Conservation (phyloP, 441 rosid genomes). For the Macaranga tanarius region DNA sequence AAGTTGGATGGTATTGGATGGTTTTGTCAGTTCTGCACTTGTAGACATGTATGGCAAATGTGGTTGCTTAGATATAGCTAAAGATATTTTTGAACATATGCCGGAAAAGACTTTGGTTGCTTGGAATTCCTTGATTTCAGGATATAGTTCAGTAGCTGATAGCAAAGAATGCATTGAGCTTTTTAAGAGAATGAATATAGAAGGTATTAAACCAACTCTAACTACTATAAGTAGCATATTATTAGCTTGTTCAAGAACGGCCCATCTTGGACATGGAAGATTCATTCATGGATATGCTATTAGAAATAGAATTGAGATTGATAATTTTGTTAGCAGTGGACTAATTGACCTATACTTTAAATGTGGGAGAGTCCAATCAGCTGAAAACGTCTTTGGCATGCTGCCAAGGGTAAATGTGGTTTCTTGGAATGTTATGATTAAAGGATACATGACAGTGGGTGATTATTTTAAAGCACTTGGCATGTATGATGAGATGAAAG, state of each 20-base stretch:
- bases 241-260: slow-evolving; percentile 61
- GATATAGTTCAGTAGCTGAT: slow-evolving; percentile 46
- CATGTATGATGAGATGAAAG: slow-evolving; percentile 42
- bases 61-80: slow-evolving; percentile 54
- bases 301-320: slow-evolving; percentile 39
- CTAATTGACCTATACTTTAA: slow-evolving; percentile 66
- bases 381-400: slow-evolving; percentile 47
- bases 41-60: slow-evolving; percentile 72
- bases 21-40: slow-evolving; percentile 61
- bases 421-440: slow-evolving; percentile 71
- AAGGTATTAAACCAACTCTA: slow-evolving; percentile 47
- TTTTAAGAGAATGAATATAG: slow-evolving; percentile 50
- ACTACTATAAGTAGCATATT: slow-evolving; percentile 57
- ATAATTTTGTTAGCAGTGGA: slow-evolving; percentile 38
- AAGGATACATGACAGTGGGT: slow-evolving; percentile 54
- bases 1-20: slow-evolving; percentile 41
- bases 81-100: slow-evolving; percentile 48
- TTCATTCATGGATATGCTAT: slow-evolving; percentile 51
- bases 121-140: slow-evolving; percentile 63
- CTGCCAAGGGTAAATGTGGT: slow-evolving; percentile 30
- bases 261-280: slow-evolving; percentile 48
- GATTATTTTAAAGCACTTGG: slow-evolving; percentile 49
- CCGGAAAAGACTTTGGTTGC: slow-evolving; percentile 46
- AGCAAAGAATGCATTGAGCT: slow-evolving; percentile 50
- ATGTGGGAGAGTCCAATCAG: slow-evolving; percentile 49